phyloP scores from a whole-genome alignment of 2,329 filamentous ascomycete genomes.

The Verticillium nubilum region DNA sequence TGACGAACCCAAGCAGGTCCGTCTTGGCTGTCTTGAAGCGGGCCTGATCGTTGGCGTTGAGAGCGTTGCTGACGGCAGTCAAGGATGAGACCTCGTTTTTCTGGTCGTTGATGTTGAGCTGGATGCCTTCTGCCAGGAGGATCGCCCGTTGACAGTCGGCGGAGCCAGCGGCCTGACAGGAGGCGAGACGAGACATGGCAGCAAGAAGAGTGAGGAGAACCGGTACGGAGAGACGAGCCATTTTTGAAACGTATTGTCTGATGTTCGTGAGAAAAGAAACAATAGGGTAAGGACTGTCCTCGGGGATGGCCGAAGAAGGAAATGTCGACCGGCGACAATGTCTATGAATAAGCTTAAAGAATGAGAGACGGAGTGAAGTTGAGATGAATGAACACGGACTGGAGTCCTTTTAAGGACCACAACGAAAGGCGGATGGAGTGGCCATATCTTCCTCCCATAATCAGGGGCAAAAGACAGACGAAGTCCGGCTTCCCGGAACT shows the following conservation, averaged over 20 bases:
- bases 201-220: not conserved
- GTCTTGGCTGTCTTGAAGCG: constrained; percentile 11
- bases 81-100: constrained; percentile 7
- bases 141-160: constrained; percentile 1
- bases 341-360: not conserved
- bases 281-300: not conserved
- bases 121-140: constrained; percentile 9
- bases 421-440: not conserved
- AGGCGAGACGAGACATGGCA: not conserved
- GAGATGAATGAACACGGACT: not conserved
- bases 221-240: not conserved
- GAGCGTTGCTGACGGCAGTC: constrained; percentile 6
- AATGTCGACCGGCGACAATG: not conserved
- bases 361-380: not conserved
- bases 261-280: not conserved
- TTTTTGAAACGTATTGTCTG: not conserved
- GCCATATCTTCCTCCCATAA: no score
- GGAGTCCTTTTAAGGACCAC: not conserved
- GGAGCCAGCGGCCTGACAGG: not conserved
- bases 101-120: constrained; percentile 10
- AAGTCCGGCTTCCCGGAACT: not conserved
- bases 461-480: not conserved
- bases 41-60: constrained; percentile 7
- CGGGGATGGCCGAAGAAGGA: not conserved
- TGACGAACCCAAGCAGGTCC: constrained; percentile 10